Conservation (phyloP, 202 grass and related monocot genomes). For the Carex sylvatica region DNA sequence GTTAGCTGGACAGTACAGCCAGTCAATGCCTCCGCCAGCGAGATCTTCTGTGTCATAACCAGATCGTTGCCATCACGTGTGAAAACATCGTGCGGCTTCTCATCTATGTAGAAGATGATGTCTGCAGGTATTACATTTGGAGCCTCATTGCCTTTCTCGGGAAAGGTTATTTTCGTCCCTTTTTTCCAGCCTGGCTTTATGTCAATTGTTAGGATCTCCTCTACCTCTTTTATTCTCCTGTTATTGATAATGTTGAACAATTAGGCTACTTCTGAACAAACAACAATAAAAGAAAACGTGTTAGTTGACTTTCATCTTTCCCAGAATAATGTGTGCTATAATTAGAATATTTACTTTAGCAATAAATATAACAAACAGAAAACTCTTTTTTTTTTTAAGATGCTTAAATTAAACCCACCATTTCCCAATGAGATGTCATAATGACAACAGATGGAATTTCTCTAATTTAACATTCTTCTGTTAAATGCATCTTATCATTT, state of each 20-base stretch:
- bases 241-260: constrained; percentile 13
- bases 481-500: not conserved
- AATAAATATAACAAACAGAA: not conserved
- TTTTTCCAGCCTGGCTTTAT: constrained; percentile 93
- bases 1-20: constrained; percentile 54
- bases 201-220: constrained; percentile 89
- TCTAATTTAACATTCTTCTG: not conserved
- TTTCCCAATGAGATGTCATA: not conserved
- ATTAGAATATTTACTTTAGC: not conserved
- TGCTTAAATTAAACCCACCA: not conserved
- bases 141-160: constrained; percentile 80
- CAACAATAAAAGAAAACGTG: not conserved
- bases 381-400: not conserved
- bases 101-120: constrained; percentile 85
- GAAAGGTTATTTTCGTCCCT: constrained; percentile 86
- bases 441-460: not conserved
- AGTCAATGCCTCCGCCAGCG: constrained; percentile 75
- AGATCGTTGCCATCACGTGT: constrained; percentile 87
- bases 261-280: constrained; percentile 18
- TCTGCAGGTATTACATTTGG: constrained; percentile 74
- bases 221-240: constrained; percentile 60
- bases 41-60: constrained; percentile 69
- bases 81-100: constrained; percentile 93
- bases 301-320: not conserved
- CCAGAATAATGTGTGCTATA: not conserved